A percentile compares a stretch with the other conserved stretches of the same genome.
Conservation (phyloP, 345 rosid genomes). For the Eucalyptus tenuipes region DNA sequence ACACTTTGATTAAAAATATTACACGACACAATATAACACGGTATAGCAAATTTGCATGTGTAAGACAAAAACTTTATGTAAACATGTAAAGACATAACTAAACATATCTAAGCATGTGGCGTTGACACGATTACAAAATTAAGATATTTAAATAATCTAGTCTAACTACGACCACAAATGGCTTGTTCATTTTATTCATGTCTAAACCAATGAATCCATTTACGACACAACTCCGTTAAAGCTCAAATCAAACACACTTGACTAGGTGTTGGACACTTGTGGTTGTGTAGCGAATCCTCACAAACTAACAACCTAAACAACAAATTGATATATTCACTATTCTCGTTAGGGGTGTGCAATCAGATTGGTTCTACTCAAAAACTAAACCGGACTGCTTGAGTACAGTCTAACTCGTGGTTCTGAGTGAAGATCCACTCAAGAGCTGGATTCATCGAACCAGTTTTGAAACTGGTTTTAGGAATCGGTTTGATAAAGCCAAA, state of each 20-base stretch:
- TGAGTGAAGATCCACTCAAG: accelerated
- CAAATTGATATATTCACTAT: background rate
- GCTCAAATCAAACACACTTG: background rate
- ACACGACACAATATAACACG: background rate
- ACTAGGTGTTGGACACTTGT: background rate
- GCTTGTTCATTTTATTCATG: background rate
- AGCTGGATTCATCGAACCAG: background rate
- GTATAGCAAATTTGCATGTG: background rate
- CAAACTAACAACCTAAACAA: background rate
- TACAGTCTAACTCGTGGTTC: accelerated
- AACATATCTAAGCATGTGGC: background rate
- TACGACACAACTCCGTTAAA: accelerated
- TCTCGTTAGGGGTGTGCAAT: background rate
- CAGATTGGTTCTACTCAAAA: background rate
- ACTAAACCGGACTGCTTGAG: accelerated
- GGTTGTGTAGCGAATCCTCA: background rate
- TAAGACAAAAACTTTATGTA: background rate
- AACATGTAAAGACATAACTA: background rate
- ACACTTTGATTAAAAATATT: too few species aligned
- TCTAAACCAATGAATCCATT: background rate
- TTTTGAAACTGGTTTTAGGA: background rate
- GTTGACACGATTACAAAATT: background rate
- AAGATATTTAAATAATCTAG: background rate
- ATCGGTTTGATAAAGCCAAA: background rate
- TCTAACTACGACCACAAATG: accelerated